Conservation (phyloP, 345 rosid genomes). For the Dipteronia sinensis region DNA sequence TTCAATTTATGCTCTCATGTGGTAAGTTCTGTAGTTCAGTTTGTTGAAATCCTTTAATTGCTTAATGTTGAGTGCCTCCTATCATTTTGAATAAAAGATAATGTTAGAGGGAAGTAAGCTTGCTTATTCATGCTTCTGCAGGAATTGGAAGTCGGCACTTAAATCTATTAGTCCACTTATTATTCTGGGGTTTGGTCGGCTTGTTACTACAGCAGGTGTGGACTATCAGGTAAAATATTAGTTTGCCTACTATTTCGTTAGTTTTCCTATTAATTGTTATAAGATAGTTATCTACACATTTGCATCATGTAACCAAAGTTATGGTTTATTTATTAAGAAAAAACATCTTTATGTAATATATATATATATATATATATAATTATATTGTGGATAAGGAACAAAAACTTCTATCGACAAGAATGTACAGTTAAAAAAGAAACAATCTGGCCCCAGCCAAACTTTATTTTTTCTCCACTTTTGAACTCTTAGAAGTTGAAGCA, state of each 20-base stretch:
- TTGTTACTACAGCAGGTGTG: constrained; percentile 66
- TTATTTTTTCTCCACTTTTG: no score
- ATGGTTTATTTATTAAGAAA: neutral
- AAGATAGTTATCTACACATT: neutral
- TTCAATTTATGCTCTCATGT: neutral
- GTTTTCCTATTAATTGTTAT: neutral
- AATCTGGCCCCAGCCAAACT: no score
- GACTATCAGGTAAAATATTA: constrained; percentile 75
- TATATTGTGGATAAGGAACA: no score
- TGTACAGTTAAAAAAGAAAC: no score
- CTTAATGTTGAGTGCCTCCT: neutral
- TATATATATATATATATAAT: no score
- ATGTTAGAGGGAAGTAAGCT: neutral
- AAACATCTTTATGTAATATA: neutral
- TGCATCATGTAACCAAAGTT: neutral
- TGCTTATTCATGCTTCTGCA: constrained; percentile 23
- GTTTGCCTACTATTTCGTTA: neutral
- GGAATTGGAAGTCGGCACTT: constrained; percentile 64
- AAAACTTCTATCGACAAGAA: no score
- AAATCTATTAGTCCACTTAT: constrained; percentile 65
- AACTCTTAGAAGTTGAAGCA: no score
- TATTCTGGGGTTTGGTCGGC: constrained; percentile 73
- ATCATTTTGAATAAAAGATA: neutral
- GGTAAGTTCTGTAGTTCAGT: neutral
- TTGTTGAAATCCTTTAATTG: neutral